A percentile compares a stretch with the other conserved stretches of the same genome.
These are phyloP conservation scores for Xylaria grammica DNA, from an alignment of 495 filamentous ascomycete genomes.

Conservation along the genomic window DNA sequence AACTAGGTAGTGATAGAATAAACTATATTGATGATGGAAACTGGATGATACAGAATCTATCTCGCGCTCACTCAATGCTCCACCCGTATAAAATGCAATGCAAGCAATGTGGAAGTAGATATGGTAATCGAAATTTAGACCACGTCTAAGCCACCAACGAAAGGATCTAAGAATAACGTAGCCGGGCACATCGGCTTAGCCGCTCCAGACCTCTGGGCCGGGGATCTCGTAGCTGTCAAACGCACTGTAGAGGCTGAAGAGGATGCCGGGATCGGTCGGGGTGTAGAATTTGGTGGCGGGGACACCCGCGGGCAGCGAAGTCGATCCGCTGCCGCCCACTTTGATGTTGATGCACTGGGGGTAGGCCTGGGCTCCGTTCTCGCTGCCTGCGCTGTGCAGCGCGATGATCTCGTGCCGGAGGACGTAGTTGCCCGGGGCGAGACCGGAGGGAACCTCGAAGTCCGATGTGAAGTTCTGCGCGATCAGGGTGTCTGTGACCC, in stretches of 20 bases:
- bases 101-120: too few relatives aligned
- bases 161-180: too few relatives aligned
- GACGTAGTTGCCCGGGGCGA: slow-evolving; percentile 68
- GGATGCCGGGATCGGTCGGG: slow-evolving; percentile 59
- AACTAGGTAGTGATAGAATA: too few relatives aligned
- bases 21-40: too few relatives aligned
- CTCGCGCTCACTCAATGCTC: too few relatives aligned
- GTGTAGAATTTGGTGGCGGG: slow-evolving; percentile 60
- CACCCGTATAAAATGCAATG: too few relatives aligned
- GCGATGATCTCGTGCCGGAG: slow-evolving; percentile 75
- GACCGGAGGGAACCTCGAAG: slow-evolving; percentile 61
- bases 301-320: slow-evolving; percentile 36
- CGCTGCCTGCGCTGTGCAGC: slow-evolving; percentile 61
- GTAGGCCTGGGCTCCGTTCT: slow-evolving; percentile 70
- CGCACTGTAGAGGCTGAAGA: slow-evolving; percentile 61
- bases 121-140: too few relatives aligned
- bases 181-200: neutral
- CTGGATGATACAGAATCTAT: too few relatives aligned
- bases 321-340: slow-evolving; percentile 63
- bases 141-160: too few relatives aligned
- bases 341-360: slow-evolving; percentile 71
- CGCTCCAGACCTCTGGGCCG: slow-evolving; percentile 31
- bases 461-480: slow-evolving; percentile 64
- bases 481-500: slow-evolving; percentile 67
- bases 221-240: slow-evolving; percentile 42